Evolutionary conservation across 805 yeast species (phyloP), one percentile per base, ranked within the genome.

Genomic region (Saturnispora saitoi): DNA sequence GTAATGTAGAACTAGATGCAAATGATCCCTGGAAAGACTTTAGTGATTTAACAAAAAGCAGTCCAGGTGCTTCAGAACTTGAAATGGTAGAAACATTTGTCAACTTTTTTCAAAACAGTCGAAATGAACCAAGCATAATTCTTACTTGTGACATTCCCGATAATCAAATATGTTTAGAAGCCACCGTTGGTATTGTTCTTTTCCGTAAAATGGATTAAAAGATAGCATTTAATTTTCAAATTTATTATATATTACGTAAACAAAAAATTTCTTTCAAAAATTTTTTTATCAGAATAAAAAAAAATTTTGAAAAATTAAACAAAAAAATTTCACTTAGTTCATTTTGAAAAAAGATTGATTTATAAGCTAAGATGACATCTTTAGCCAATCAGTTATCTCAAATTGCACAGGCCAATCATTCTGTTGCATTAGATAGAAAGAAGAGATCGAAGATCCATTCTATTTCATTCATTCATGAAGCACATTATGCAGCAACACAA

Each of bases 401-500:
- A 34, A 80, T 91, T 54, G 77, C 81, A 31, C 72, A 71, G 52
- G 76, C 73, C 51, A 79, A 78, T 46, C 79, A 83, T 42, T 78
- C 91, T 32, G 78, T 86, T 47, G 88, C 89, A 2, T 71, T 85
- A 54, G 97, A 91, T 63, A 78, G 97, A 64, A 89, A 89, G 66
- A 75, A 78, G 57, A 75, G 97, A 64, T 86, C 89, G 53, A 86
- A 84, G 65, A 70, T 89, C 50, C 99, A 93, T 62, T 80, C 95
- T 34, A 82, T 87, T 36, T 93, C 99, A 43, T 77, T 93, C 54
- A 76, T 93, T 26, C 90, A 83, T 64, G 95, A 87, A 39, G 75
- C 96, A 9, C 80, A 83, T 58, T 81, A 80, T 52, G 99, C 99
- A 15, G 86, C 95, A n/a, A 77, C 90, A 32, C 98, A 93, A 69